Base-by-base conservation (phyloP, 768 basidiomycete species). In the Candolleomyces aberdarensis region DNA sequence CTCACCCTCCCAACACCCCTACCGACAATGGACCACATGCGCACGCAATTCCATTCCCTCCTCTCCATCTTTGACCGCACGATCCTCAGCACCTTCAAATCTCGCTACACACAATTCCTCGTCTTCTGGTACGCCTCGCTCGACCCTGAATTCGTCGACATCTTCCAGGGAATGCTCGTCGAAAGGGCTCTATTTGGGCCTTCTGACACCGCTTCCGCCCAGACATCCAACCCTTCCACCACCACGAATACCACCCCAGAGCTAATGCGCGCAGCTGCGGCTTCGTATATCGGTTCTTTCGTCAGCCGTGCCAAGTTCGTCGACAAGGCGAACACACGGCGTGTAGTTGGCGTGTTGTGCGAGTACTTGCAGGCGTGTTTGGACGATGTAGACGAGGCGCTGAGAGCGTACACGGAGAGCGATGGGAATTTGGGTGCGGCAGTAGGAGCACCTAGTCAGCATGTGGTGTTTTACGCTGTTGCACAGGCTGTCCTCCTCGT, bases 41-140 rank as follows among this genome's bases (percentile, higher is more conserved):
- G 81, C 6, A 71, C 83, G 1, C 92, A 92, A 65, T 98, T 98
- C 72, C 83, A 91, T 66, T 84, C 89, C 31, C 87, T 99, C 19
- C 85, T 99, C 55, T 86, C 89, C 64, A 94, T 98, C 64, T 99
- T 99, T 68, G 94, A 97, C 71, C 86, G 93, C 44, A 88, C 88
- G 41, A 94, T 99, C 70, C 84, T 99, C 53, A 91, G 88, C 43
- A 98, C 97, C 2, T 97, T 97, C 78, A 95, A 96, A 69, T 97
- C 95, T 0, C 91, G 96, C 43, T 97, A 98, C 73, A 95, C 94
- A 14, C 97, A 98, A 68, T 99, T 99, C 76, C 84, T 99, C 62
- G 69, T 98, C 50, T 99, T 99, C 79, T 97, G 94, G 87, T 94
- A 89, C 69, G 83, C 95, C 20, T 98, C 96, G 0, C 87, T 96